Conservation (phyloP, 306 rosid species). For the Corylus avellana region DNA sequence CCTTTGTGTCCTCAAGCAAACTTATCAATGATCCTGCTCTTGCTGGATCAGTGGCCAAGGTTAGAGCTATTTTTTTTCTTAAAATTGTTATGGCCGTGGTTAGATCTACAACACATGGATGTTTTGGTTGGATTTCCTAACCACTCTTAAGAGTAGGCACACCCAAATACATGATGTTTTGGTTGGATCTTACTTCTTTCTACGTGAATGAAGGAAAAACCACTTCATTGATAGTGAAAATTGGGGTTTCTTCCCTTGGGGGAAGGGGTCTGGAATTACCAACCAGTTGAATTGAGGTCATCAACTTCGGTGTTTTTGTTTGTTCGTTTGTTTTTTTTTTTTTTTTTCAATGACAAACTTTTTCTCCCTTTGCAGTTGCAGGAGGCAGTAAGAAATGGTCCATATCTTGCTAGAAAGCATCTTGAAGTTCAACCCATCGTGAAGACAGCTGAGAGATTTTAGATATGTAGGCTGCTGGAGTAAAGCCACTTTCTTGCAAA, state of each 20-base stretch:
- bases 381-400: slow-evolving; percentile 73
- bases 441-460: slow-evolving; percentile 83
- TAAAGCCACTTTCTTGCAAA: too few species aligned
- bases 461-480: not conserved
- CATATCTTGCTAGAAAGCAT: slow-evolving; percentile 57
- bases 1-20: slow-evolving; percentile 54
- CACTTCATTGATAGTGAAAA: not conserved
- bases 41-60: slow-evolving; percentile 64
- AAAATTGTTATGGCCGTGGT: not conserved
- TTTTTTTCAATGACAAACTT: not conserved
- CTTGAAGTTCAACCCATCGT: slow-evolving; percentile 76
- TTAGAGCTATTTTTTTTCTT: slow-evolving; percentile 26
- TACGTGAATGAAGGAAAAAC: not conserved
- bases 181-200: not conserved
- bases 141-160: not conserved
- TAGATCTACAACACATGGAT: not conserved
- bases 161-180: not conserved
- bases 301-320: not conserved
- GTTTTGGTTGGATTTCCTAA: not conserved
- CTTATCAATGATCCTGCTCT: slow-evolving; percentile 54
- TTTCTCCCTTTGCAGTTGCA: slow-evolving; percentile 57
- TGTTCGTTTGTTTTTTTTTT: too few species aligned
- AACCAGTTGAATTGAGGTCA: not conserved
- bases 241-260: not conserved
- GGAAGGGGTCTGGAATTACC: not conserved